Evolutionary conservation across 306 rosid genomes (phyloP).

Genomic region (Alnus glutinosa): DNA sequence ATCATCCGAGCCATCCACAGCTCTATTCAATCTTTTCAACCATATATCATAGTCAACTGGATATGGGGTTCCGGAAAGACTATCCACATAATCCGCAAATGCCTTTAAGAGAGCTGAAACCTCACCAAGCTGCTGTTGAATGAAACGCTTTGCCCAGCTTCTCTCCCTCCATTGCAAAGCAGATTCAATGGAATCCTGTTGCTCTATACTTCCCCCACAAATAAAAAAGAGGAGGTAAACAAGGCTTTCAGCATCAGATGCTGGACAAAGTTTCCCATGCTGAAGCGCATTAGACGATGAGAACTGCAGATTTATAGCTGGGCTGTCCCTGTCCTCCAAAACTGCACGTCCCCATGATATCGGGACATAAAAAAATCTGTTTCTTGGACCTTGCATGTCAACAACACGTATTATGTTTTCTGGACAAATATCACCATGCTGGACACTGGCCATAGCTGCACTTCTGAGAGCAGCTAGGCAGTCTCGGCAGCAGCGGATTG

Average conservation of each 20-base stretch:
- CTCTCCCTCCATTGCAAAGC: conserved; percentile 93
- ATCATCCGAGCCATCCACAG: conserved; percentile 58
- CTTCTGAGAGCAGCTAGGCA: conserved; percentile 73
- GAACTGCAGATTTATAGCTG: conserved; percentile 80
- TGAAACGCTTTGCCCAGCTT: conserved; percentile 68
- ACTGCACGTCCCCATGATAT: conserved; percentile 93
- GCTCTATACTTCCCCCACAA: conserved; percentile 63
- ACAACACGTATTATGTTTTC: conserved; percentile 71
- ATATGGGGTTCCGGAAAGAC: conserved; percentile 93
- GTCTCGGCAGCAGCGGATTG: conserved; percentile 74
- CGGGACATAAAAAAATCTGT: conserved; percentile 51
- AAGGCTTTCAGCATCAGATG: conserved; percentile 95
- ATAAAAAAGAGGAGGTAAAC: conserved; percentile 65
- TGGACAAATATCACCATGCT: conserved; percentile 87
- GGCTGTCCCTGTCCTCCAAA: conserved; percentile 87
- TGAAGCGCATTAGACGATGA: conserved; percentile 93
- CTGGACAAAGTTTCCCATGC: conserved; percentile 88
- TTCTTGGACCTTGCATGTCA: conserved; percentile 42
- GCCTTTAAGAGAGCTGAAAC: conserved; percentile 84
- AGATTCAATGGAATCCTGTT: conserved; percentile 89
- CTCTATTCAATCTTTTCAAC: conserved; percentile 75
- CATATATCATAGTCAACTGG: conserved; percentile 81
- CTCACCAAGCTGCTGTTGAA: conserved; percentile 80
- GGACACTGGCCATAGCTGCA: conserved; percentile 73
- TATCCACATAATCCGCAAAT: conserved; percentile 93